Evolutionary conservation across 2,329 filamentous ascomycete genomes (phyloP).

Genomic region (Curvularia lunata): DNA sequence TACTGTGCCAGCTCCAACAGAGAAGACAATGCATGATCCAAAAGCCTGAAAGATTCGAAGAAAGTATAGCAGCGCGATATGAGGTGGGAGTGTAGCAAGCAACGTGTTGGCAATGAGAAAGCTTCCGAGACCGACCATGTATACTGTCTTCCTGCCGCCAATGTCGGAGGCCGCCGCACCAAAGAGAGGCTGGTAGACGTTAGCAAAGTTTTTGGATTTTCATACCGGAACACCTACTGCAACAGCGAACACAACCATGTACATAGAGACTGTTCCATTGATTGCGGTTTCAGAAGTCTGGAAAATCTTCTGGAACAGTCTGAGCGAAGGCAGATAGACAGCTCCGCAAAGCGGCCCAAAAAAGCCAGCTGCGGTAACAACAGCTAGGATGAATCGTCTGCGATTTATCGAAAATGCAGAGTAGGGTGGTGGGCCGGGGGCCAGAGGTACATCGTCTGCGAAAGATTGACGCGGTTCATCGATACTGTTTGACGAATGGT

Average conservation of each 20-base stretch:
- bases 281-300: constrained; percentile 45
- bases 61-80: constrained; percentile 49
- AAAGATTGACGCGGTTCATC: constrained; percentile 21
- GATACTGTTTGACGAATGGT: constrained; percentile 21
- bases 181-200: constrained; percentile 46
- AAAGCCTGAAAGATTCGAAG: constrained; percentile 53
- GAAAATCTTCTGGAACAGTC: constrained; percentile 49
- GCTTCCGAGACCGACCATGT: constrained; percentile 50
- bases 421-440: constrained; percentile 37
- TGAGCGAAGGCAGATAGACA: constrained; percentile 54
- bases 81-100: constrained; percentile 49
- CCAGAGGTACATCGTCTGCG: constrained; percentile 12
- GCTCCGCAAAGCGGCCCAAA: constrained; percentile 54
- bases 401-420: constrained; percentile 49
- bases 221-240: constrained; percentile 25
- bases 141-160: constrained; percentile 51
- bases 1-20: constrained; percentile 54
- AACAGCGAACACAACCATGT: constrained; percentile 55
- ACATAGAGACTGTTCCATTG: constrained; percentile 55
- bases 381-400: constrained; percentile 47
- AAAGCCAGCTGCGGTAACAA: constrained; percentile 53
- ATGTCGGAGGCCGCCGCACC: constrained; percentile 52
- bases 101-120: constrained; percentile 51
- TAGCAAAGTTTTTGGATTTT: constrained; percentile 3
- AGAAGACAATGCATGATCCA: constrained; percentile 53